A percentile compares a stretch with the other conserved stretches of the same genome.
These are phyloP conservation scores for Phytophthora pisi DNA, from an alignment of 352 stramenopile genomes.

Conservation along the genomic window DNA sequence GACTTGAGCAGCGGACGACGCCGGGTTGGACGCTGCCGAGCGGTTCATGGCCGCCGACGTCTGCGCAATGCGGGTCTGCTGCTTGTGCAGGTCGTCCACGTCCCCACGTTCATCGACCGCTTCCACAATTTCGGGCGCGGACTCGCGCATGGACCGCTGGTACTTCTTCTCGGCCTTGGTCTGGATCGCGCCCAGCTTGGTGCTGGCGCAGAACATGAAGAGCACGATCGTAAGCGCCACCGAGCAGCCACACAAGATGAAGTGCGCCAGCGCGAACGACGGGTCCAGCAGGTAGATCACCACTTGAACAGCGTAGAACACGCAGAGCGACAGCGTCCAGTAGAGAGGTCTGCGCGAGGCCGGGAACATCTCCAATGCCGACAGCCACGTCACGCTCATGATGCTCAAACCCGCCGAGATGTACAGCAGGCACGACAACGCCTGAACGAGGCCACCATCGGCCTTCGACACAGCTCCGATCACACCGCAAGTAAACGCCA, in stretches of 20 bases:
- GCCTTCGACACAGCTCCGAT: slow-evolving; percentile 46
- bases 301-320: slow-evolving; percentile 66
- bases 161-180: slow-evolving; percentile 86
- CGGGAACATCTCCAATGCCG: slow-evolving; percentile 84
- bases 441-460: slow-evolving; percentile 47
- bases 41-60: slow-evolving; percentile 40
- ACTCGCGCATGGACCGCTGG: slow-evolving; percentile 53
- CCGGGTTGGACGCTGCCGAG: slow-evolving; percentile 31
- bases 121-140: slow-evolving; percentile 29
- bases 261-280: slow-evolving; percentile 65
- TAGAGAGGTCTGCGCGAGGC: slow-evolving; percentile 63
- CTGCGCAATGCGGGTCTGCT: slow-evolving; percentile 71
- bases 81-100: slow-evolving; percentile 52
- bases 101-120: slow-evolving; percentile 33
- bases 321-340: slow-evolving; percentile 69
- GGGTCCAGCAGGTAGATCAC: slow-evolving; percentile 63
- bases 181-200: slow-evolving; percentile 82
- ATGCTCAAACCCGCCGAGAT: slow-evolving; percentile 70
- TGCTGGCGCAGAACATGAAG: slow-evolving; percentile 81
- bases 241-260: slow-evolving; percentile 58
- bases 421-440: slow-evolving; percentile 68
- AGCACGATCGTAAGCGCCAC: slow-evolving; percentile 59
- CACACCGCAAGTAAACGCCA: slow-evolving; percentile 67
- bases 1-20: slow-evolving; percentile 23
- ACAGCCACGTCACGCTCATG: slow-evolving; percentile 77